Evolutionary conservation across 305 asterid genomes (phyloP).

Genomic region (Solanum hybrid): DNA sequence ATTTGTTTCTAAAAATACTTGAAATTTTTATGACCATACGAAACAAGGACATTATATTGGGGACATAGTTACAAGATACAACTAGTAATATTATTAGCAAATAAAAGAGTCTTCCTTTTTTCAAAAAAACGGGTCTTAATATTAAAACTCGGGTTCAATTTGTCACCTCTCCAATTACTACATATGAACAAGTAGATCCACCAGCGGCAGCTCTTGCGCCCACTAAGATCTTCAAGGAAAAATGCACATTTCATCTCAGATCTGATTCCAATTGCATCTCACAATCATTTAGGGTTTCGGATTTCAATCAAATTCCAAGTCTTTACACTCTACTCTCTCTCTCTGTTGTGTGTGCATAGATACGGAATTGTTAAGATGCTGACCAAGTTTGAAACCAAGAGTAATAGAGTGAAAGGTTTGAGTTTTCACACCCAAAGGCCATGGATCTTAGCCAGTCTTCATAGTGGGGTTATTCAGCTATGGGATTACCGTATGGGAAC

Average conservation of each 20-base stretch:
- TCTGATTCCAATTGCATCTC: slow-evolving; percentile 5
- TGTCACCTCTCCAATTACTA: background rate
- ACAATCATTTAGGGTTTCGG: background rate
- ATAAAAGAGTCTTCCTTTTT: background rate
- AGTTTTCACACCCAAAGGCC: slow-evolving; percentile 57
- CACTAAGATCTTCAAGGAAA: background rate
- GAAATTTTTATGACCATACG: background rate
- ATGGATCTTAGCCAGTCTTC: slow-evolving; percentile 95
- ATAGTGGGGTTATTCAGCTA: slow-evolving; percentile 89
- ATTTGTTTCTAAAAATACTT: background rate
- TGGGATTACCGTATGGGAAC: slow-evolving; percentile 99
- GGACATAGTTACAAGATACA: background rate
- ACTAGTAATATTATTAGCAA: background rate
- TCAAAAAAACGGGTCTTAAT: background rate
- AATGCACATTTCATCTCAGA: slow-evolving; percentile 11
- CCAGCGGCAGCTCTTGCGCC: background rate
- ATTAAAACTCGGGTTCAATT: background rate
- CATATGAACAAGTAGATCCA: background rate
- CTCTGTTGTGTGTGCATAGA: slow-evolving; percentile 8
- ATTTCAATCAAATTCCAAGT: background rate
- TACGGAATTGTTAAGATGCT: slow-evolving; percentile 22
- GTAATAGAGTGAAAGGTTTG: slow-evolving; percentile 49
- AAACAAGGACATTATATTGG: background rate
- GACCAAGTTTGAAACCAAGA: slow-evolving; percentile 54
- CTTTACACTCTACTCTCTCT: background rate